A percentile compares a stretch with the other conserved stretches of the same genome.
Conservation (phyloP, 257 asterid genomes). For the Apocynum venetum region DNA sequence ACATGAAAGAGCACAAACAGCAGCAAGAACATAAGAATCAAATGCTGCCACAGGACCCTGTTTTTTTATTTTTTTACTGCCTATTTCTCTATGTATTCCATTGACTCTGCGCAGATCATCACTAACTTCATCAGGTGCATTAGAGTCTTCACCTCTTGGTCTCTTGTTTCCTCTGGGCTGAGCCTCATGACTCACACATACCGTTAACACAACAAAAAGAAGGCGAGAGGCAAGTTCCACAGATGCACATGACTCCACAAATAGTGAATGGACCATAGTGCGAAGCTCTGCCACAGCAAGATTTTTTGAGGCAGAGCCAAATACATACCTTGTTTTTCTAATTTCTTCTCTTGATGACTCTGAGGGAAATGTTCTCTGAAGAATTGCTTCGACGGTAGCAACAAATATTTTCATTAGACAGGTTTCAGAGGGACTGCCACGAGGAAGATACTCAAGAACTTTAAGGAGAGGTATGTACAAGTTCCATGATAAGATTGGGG, state of each 20-base stretch:
- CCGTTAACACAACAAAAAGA: constrained; percentile 91
- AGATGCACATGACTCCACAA: constrained; percentile 84
- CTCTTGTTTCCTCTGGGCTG: constrained; percentile 73
- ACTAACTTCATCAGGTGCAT: constrained; percentile 33
- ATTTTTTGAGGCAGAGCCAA: constrained; percentile 89
- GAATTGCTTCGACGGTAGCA: constrained; percentile 96
- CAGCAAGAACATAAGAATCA: constrained; percentile 97
- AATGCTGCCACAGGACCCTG: constrained; percentile 96
- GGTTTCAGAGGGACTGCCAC: constrained; percentile 97
- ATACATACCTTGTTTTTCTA: constrained; percentile 63
- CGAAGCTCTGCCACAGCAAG: constrained; percentile 97
- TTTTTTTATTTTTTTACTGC: constrained; percentile 48
- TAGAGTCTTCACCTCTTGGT: constrained; percentile 50
- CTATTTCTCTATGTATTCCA: constrained; percentile 39
- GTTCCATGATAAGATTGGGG: constrained; percentile 92
- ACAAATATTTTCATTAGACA: constrained; percentile 97
- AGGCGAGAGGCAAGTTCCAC: constrained; percentile 95
- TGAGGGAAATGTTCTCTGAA: constrained; percentile 88
- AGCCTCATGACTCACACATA: constrained; percentile 94
- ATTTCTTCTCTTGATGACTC: constrained; percentile 79
- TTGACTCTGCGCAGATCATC: constrained; percentile 36
- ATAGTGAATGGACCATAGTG: constrained; percentile 91
- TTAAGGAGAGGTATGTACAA: constrained; percentile 89
- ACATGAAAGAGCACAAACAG: constrained; percentile 95
- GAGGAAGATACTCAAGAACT: constrained; percentile 97